These are phyloP conservation scores for Aspergillus japonicus DNA, from an alignment of 2,329 filamentous ascomycete species.

Conservation along the genomic window DNA sequence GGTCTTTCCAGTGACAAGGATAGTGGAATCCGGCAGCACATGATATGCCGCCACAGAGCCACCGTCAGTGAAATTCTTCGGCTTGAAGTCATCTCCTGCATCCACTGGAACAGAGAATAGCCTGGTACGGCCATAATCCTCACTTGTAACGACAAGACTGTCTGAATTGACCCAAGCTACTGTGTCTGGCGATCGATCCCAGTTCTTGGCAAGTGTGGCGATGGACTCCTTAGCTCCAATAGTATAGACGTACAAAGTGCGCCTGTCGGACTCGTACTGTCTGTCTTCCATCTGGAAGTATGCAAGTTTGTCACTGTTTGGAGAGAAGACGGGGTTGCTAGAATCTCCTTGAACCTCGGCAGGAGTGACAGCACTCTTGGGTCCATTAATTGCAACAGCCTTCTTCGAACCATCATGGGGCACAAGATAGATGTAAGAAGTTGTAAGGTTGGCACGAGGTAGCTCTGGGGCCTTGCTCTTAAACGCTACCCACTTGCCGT, in stretches of 20 bases:
- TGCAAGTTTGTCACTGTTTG: conserved; percentile 66
- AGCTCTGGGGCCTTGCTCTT: conserved; percentile 46
- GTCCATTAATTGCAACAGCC: conserved; percentile 44
- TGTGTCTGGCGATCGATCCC: conserved; percentile 55
- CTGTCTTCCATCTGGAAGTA: conserved; percentile 76
- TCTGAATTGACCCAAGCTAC: conserved; percentile 56
- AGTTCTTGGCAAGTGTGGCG: conserved; percentile 37
- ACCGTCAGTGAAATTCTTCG: conserved; percentile 37
- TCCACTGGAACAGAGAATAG: conserved; percentile 38
- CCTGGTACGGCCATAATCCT: conserved; percentile 61
- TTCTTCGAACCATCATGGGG: conserved; percentile 62
- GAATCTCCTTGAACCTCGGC: conserved; percentile 56
- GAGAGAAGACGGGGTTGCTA: conserved; percentile 71
- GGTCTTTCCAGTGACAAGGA: conserved; percentile 35
- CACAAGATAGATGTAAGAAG: conserved; percentile 76
- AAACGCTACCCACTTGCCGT: conserved; percentile 43
- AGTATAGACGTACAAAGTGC: conserved; percentile 45
- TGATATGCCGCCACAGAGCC: conserved; percentile 33
- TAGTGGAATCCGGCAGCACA: conserved; percentile 29
- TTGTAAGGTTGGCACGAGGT: conserved; percentile 63
- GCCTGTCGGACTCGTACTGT: conserved; percentile 79
- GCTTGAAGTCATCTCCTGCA: conserved; percentile 33
- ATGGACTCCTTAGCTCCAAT: conserved; percentile 38
- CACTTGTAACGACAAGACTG: conserved; percentile 70
- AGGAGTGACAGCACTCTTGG: conserved; percentile 40